Evolutionary conservation across 2,329 filamentous ascomycete genomes (phyloP).

Genomic region (Tolypocladium tropicale): DNA sequence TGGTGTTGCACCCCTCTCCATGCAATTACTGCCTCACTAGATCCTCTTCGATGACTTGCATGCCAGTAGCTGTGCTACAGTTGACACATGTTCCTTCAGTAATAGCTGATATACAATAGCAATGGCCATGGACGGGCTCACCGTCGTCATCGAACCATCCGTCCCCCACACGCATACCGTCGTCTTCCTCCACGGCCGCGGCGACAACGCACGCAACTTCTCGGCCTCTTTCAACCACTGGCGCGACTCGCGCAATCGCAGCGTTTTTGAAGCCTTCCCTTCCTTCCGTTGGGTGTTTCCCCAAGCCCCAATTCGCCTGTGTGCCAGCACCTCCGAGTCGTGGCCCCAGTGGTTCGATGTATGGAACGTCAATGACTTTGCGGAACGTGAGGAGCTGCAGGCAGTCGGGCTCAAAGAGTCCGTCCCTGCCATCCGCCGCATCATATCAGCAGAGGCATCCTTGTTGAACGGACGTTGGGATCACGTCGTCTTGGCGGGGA

Average conservation of each 20-base stretch:
- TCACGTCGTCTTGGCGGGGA: neutral
- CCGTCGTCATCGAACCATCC: neutral
- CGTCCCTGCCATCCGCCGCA: neutral
- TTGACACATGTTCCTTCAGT: neutral
- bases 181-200: neutral
- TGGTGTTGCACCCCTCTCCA: too few species aligned
- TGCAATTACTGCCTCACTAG: too few species aligned
- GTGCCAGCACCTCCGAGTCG: neutral
- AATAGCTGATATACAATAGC: neutral
- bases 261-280: neutral
- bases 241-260: neutral
- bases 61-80: neutral
- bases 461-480: neutral
- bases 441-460: neutral
- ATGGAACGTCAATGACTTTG: neutral
- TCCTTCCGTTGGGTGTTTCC: neutral
- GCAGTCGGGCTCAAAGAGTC: neutral
- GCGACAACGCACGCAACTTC: neutral
- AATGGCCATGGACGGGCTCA: neutral
- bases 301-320: neutral
- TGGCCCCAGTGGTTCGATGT: neutral
- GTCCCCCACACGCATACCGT: neutral
- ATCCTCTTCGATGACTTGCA: too few species aligned
- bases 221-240: neutral
- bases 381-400: neutral